Conservation (phyloP, 768 basidiomycete genomes). For the Russula ochroleuca region DNA sequence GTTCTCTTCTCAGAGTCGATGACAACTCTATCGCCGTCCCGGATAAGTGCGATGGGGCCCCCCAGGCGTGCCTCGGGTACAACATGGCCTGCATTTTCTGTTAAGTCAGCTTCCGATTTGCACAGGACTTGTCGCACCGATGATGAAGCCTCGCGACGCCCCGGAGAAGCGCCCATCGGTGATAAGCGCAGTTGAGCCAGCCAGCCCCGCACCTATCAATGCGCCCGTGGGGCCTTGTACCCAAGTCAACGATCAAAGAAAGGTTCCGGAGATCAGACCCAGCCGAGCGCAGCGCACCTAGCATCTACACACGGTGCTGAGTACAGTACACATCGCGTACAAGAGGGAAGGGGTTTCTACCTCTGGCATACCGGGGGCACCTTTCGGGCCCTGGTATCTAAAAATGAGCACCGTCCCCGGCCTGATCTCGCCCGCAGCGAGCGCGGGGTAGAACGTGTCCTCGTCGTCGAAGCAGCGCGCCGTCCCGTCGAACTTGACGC, state of each 20-base stretch:
- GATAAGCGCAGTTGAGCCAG: slow-evolving; percentile 72
- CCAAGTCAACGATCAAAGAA: not conserved
- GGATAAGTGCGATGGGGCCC: slow-evolving; percentile 82
- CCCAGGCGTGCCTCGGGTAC: slow-evolving; percentile 68
- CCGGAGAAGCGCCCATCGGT: slow-evolving; percentile 91
- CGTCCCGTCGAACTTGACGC: slow-evolving; percentile 72
- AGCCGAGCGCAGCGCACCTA: slow-evolving; percentile 35
- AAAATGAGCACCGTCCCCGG: slow-evolving; percentile 74
- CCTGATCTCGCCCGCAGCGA: slow-evolving; percentile 70
- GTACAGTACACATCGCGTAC: not conserved
- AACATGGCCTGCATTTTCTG: slow-evolving; percentile 46
- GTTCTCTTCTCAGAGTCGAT: slow-evolving; percentile 63
- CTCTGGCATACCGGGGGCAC: slow-evolving; percentile 92
- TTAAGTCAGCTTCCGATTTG: not conserved
- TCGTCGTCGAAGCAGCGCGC: slow-evolving; percentile 53
- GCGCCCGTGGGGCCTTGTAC: slow-evolving; percentile 70
- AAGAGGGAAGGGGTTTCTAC: slow-evolving; percentile 31
- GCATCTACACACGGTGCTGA: slow-evolving; percentile 37
- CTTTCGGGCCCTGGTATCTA: slow-evolving; percentile 86
- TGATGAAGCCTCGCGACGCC: slow-evolving; percentile 65
- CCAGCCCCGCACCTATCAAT: slow-evolving; percentile 78
- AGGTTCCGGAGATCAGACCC: not conserved
- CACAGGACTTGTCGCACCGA: slow-evolving; percentile 35
- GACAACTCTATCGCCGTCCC: slow-evolving; percentile 74
- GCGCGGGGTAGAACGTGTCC: slow-evolving; percentile 66